Base-by-base conservation (phyloP, 495 filamentous ascomycete genomes). In the Lasiosphaeris hirsuta region DNA sequence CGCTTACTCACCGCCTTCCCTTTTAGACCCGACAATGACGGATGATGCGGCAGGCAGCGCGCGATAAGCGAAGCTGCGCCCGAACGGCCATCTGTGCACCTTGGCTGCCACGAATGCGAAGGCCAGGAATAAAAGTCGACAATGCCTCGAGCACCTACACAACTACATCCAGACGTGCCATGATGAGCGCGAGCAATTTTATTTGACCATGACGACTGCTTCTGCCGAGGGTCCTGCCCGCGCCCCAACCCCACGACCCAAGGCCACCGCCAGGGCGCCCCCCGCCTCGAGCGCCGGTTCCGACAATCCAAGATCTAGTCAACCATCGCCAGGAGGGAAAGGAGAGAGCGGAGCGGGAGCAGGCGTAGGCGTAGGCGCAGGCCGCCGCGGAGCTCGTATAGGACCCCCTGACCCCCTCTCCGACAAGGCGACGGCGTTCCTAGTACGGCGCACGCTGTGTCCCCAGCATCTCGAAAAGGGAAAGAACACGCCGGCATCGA, bases 381-480 rank as follows among this genome's bases (percentile, higher is more conserved):
- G 56, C 40, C 74, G 68, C 43, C 70, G 72, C 50, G 55, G 61
- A 30, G 57, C 55, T 6, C 72, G 70, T 46, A 45, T 64, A 17
- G 46, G 65, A 51, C 48, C 65, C 3, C 48, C 71, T 37, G 75
- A 79, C 57, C 75, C 75, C 41, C 68, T 80, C 40, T 78, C 79
- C 18, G 79, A 82, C 63, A 75, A 69, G 55, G 72, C 80, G 15
- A 83, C 81, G 3, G 63, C 72, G 19, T 69, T 74, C 54, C 70
- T 84, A 35, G 76, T 83, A 67, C 75, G 80, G 19, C 74, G 78
- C 35, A 74, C 70, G 39, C 73, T 82, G 49, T 83, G 79, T 62
- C 71, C 70, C 41, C 72, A 77, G 50, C 69, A 76, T n/a, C 63
- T 70, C 36, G 67, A 71, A 40, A 76, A 79, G 70, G 77, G 75